These are phyloP conservation scores for Exidia glandulosa DNA, from an alignment of 768 basidiomycete species.

Conservation along the genomic window DNA sequence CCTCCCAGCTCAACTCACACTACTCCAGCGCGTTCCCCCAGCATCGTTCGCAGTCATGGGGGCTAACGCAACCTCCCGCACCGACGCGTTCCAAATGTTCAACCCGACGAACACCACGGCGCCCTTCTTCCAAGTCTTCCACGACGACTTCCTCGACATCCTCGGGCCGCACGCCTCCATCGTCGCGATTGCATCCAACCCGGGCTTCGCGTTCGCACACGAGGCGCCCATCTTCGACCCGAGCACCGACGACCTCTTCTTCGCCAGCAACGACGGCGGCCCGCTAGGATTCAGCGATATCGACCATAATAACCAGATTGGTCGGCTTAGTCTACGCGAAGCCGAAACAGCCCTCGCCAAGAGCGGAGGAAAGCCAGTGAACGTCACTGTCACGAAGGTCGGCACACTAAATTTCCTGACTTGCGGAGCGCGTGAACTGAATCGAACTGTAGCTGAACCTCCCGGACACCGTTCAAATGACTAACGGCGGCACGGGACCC, in stretches of 20 bases:
- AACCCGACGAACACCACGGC: constrained; percentile 50
- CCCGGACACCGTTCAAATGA: constrained; percentile 51
- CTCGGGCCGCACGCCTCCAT: constrained; percentile 50
- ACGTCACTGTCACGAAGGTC: constrained; percentile 36
- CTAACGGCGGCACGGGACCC: constrained; percentile 60
- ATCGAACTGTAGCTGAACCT: constrained; percentile 42
- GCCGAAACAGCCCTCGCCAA: constrained; percentile 35
- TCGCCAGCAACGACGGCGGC: constrained; percentile 60
- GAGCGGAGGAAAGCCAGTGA: constrained; percentile 25
- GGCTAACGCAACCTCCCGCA: constrained; percentile 27
- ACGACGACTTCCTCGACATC: constrained; percentile 42
- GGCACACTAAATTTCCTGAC: constrained; percentile 6
- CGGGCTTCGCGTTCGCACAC: constrained; percentile 61
- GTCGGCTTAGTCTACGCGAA: constrained; percentile 49
- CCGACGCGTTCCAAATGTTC: constrained; percentile 27
- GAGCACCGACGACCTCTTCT: constrained; percentile 60
- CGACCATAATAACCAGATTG: constrained; percentile 51
- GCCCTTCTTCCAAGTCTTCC: constrained; percentile 50
- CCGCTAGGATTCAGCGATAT: constrained; percentile 50
- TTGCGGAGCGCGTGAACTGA: constrained; percentile 2
- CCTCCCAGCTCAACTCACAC: too few relatives aligned
- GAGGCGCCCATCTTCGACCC: constrained; percentile 64
- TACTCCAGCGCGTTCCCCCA: constrained; percentile 17
- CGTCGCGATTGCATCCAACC: constrained; percentile 46
- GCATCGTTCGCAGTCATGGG: constrained; percentile 42